Evolutionary conservation across 305 asterid species (phyloP).

Genomic region (Fraxinus sp.): DNA sequence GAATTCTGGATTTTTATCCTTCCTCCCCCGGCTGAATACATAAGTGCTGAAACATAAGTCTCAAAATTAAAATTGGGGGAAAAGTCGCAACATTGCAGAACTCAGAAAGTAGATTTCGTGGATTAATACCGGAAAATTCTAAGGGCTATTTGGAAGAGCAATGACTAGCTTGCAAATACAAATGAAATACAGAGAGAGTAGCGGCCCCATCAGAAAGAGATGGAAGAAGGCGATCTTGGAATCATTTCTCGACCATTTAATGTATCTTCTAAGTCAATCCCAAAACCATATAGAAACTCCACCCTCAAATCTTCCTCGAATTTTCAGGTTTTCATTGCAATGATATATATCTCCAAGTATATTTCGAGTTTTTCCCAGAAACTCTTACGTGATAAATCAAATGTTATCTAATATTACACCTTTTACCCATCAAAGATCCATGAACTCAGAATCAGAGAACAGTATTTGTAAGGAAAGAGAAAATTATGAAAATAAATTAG

Average conservation of each 20-base stretch:
- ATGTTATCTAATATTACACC: neutral
- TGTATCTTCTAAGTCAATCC: neutral
- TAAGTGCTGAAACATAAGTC: neutral
- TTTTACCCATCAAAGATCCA: constrained; percentile 24
- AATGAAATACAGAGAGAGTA: constrained; percentile 5
- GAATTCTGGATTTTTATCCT: neutral
- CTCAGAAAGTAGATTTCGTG: neutral
- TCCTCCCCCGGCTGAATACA: neutral
- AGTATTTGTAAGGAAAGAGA: constrained; percentile 12
- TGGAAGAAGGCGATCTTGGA: neutral
- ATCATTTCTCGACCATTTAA: neutral
- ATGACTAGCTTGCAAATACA: neutral
- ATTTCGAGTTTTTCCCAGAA: neutral
- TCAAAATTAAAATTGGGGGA: neutral
- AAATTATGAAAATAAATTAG: neutral
- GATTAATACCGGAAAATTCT: neutral
- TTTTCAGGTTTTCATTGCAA: neutral
- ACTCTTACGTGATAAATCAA: neutral
- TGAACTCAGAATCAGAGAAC: constrained; percentile 28
- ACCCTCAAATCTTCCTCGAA: constrained; percentile 1
- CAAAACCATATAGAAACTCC: neutral
- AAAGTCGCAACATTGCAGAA: neutral
- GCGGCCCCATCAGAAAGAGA: neutral
- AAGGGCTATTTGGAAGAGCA: neutral
- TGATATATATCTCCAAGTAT: neutral